A percentile compares a stretch with the other conserved stretches of the same genome.
Evolutionary conservation across 2,329 filamentous ascomycete species (phyloP).

Genomic region (Microcyclosporella mali): DNA sequence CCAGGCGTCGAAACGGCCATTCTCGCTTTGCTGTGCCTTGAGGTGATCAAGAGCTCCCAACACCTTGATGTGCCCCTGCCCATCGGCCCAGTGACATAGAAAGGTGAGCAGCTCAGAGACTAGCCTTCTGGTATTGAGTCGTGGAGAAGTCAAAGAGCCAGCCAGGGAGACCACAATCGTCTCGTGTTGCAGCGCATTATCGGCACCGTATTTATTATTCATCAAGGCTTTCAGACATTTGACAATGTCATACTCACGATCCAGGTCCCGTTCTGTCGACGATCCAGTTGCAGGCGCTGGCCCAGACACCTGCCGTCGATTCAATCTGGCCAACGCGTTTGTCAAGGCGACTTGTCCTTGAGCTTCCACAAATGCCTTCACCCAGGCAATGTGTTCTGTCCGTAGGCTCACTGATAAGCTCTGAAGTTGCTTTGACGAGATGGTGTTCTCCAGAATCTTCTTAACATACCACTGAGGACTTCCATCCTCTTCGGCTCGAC

Average conservation of each 20-base stretch:
- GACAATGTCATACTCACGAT: slow-evolving; percentile 92
- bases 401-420: slow-evolving; percentile 90
- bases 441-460: slow-evolving; percentile 91
- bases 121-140: slow-evolving; percentile 85
- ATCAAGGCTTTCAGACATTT: slow-evolving; percentile 96
- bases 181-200: slow-evolving; percentile 85
- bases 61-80: slow-evolving; percentile 85
- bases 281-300: slow-evolving; percentile 57
- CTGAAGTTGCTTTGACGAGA: slow-evolving; percentile 83
- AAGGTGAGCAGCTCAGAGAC: slow-evolving; percentile 96
- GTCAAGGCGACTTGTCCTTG: slow-evolving; percentile 95
- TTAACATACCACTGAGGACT: slow-evolving; percentile 98
- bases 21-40: slow-evolving; percentile 81
- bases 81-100: slow-evolving; percentile 86
- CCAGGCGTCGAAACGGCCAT: slow-evolving; percentile 95
- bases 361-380: slow-evolving; percentile 91
- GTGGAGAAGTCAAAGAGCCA: slow-evolving; percentile 78
- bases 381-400: slow-evolving; percentile 96
- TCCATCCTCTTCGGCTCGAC: slow-evolving; percentile 84
- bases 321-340: slow-evolving; percentile 88
- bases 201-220: slow-evolving; percentile 99
- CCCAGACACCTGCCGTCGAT: slow-evolving; percentile 72
- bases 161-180: slow-evolving; percentile 84
- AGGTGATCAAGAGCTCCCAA: slow-evolving; percentile 88
- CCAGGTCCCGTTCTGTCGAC: slow-evolving; percentile 70